A percentile compares a stretch with the other conserved stretches of the same genome.
These are phyloP conservation scores for Colletotrichum lentis DNA, from an alignment of 2,329 filamentous ascomycete genomes.

Conservation along the genomic window DNA sequence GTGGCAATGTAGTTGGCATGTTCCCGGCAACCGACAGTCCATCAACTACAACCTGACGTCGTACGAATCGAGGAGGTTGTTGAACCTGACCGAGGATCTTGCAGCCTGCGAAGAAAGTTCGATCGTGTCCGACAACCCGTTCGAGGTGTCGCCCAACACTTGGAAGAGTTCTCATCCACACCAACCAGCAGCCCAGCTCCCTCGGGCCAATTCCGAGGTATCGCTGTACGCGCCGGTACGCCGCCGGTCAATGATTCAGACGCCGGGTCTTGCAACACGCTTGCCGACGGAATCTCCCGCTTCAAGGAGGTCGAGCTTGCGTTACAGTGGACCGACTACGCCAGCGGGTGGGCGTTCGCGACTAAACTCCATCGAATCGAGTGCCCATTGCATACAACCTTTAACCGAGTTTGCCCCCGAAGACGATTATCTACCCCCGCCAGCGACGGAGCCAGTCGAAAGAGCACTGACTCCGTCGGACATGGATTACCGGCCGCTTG, in stretches of 20 bases:
- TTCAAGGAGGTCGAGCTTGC: conserved; percentile 47
- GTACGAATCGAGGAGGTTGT: conserved; percentile 56
- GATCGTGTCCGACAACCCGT: conserved; percentile 48
- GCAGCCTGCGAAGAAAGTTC: conserved; percentile 46
- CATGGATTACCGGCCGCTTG: conserved; percentile 66
- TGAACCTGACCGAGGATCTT: conserved; percentile 51
- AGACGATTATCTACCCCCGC: conserved; percentile 33
- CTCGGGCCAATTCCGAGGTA: conserved; percentile 57
- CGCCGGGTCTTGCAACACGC: conserved; percentile 60
- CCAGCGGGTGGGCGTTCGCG: conserved; percentile 48
- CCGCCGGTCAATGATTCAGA: conserved; percentile 58
- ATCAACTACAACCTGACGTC: conserved; percentile 55
- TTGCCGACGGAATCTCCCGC: conserved; percentile 28
- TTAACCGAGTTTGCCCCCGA: conserved; percentile 20
- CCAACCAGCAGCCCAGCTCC: conserved; percentile 43
- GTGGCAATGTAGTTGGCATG: conserved; percentile 44
- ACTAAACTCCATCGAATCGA: conserved; percentile 52
- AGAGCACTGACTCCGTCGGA: conserved; percentile 62
- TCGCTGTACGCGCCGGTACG: conserved; percentile 59
- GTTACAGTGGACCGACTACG: conserved; percentile 51
- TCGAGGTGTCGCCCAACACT: conserved; percentile 46
- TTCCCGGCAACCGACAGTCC: conserved; percentile 49
- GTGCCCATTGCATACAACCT: conserved; percentile 5
- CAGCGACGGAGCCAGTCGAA: conserved; percentile 41
- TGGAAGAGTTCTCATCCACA: conserved; percentile 50